These are phyloP conservation scores for Speleostelium caveatum DNA, from an alignment of 78 protist species.

Conservation along the genomic window DNA sequence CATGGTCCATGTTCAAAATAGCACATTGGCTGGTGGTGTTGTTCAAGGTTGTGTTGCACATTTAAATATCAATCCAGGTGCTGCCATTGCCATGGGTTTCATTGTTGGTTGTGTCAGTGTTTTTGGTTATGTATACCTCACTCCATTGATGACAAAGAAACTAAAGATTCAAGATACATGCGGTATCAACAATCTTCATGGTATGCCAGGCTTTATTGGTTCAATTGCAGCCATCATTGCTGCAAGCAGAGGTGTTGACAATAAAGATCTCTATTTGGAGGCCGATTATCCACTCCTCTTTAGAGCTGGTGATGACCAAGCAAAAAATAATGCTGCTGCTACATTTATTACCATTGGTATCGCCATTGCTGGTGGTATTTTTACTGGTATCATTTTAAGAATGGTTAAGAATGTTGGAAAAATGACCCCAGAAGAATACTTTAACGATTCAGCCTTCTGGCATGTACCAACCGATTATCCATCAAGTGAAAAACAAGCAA, in stretches of 20 bases:
- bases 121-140: slow-evolving; percentile 87
- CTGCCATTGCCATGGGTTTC: slow-evolving; percentile 88
- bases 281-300: slow-evolving; percentile 10
- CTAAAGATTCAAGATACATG: slow-evolving; percentile 72
- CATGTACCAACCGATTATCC: slow-evolving; percentile 77
- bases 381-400: slow-evolving; percentile 40
- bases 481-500: background rate
- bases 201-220: slow-evolving; percentile 95
- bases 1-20: slow-evolving; percentile 94
- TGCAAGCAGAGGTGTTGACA: slow-evolving; percentile 26
- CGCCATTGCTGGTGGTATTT: slow-evolving; percentile 71
- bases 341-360: slow-evolving; percentile 61
- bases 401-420: slow-evolving; percentile 24
- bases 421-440: slow-evolving; percentile 43
- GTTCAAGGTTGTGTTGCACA: slow-evolving; percentile 92
- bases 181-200: slow-evolving; percentile 93
- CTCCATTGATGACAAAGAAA: slow-evolving; percentile 61
- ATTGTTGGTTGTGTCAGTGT: slow-evolving; percentile 84
- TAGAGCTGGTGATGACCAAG: slow-evolving; percentile 68
- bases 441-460: slow-evolving; percentile 77
- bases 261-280: slow-evolving; percentile 1
- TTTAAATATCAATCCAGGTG: slow-evolving; percentile 66
- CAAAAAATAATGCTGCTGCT: slow-evolving; percentile 55
- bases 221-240: slow-evolving; percentile 63
- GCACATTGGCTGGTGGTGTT: slow-evolving; percentile 96